Base-by-base conservation (phyloP, 1,284 basidiomycete genomes). In the Peniophora sp. region DNA sequence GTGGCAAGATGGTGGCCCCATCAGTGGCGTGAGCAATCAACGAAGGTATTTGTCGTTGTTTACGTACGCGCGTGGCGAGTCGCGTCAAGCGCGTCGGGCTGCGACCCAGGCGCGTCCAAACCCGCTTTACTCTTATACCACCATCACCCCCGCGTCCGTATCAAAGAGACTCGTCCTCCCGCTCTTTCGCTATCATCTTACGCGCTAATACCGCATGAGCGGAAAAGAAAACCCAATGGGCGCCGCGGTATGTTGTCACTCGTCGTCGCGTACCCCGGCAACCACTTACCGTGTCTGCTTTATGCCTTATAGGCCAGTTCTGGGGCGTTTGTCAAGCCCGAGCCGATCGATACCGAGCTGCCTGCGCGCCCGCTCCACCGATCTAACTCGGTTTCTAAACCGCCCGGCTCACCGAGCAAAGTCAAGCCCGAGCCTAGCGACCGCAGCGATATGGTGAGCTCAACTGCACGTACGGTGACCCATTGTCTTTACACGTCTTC, bases 31-130 rank as follows among this genome's bases (percentile, higher is more conserved):
- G 27, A 32, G 27, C 27, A 12, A 32, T 32, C 27, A 32, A 32
- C 27, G 27, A 32, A 12, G 12, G 27, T 32, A 32, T 32, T 32
- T 32, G 27, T 32, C 54, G 57, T 58, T 54, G 49, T 46, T 48
- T 52, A 47, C 27, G 5, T 3, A 12, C 55, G 44, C 51, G 49
- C 53, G 50, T 22, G 34, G 11, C 11, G 53, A 45, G 39, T n/a
- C 45, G 35, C 50, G 37, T 50, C 39, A 32, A 32, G 27, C 27
- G 27, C 27, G 27, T 32, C 27, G 27, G 44, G 42, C 44, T 43
- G 51, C 48, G 46, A 22, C 51, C 11, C 24, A 24, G 43, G 46
- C 53, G 44, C 47, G 47, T 47, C 34, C 27, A 22, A 15, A 51
- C 39, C 39, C 24, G 18, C 34, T 22, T 48, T 42, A 49, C 42